Evolutionary conservation across 2,329 filamentous ascomycete species (phyloP).

Genomic region (Ascochyta rabiei): DNA sequence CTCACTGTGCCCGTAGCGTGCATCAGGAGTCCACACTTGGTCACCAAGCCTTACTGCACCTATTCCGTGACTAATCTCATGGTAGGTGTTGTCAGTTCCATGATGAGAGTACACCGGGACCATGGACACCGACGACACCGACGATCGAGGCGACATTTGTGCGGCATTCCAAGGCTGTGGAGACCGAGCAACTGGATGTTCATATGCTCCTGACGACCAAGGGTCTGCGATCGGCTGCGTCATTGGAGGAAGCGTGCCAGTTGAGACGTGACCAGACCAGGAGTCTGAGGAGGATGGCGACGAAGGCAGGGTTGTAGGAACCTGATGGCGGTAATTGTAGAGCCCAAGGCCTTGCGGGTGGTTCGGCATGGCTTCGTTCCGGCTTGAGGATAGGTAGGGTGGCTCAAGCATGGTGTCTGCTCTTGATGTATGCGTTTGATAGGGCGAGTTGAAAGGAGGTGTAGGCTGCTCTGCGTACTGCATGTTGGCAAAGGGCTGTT

Average conservation of each 20-base stretch:
- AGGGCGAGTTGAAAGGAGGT: conserved; percentile 46
- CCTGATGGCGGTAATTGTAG: conserved; percentile 39
- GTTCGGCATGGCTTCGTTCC: conserved; percentile 36
- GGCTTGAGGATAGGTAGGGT: conserved; percentile 45
- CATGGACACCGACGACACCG: conserved; percentile 37
- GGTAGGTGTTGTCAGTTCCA: conserved; percentile 35
- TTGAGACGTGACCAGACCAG: conserved; percentile 38
- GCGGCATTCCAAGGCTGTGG: conserved; percentile 39
- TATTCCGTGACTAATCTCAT: conserved; percentile 25
- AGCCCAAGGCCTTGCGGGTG: conserved; percentile 43
- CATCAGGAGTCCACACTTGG: conserved; percentile 35
- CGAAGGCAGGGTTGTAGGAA: conserved; percentile 37
- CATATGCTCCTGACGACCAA: conserved; percentile 42
- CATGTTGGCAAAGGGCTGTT: conserved; percentile 28
- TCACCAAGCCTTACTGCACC: conserved; percentile 29
- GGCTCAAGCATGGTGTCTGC: conserved; percentile 35
- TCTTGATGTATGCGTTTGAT: conserved; percentile 40
- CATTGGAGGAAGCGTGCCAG: conserved; percentile 36
- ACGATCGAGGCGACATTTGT: conserved; percentile 43
- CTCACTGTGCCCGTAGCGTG: conserved; percentile 22
- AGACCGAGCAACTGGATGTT: conserved; percentile 41
- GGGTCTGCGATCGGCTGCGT: conserved; percentile 40
- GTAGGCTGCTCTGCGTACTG: conserved; percentile 39
- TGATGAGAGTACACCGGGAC: conserved; percentile 45
- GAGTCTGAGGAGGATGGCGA: conserved; percentile 45